A percentile compares a stretch with the other conserved stretches of the same genome.
These are phyloP conservation scores for Cladophialophora psammophila DNA, from an alignment of 2,329 filamentous ascomycete genomes.

Conservation along the genomic window DNA sequence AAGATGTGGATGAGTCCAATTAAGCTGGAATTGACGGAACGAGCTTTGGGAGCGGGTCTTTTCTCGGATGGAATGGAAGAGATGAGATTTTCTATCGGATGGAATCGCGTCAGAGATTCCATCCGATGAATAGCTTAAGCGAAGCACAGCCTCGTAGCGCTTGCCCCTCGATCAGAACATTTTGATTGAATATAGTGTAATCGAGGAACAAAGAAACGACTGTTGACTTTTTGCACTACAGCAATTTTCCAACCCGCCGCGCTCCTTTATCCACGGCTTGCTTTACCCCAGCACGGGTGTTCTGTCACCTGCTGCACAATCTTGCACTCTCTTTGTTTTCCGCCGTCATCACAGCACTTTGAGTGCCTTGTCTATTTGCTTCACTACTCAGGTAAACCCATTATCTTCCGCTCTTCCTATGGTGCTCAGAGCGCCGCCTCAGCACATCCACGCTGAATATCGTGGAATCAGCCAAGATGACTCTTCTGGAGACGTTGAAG, in stretches of 20 bases:
- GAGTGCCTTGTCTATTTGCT: too few relatives aligned
- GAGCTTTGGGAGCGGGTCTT: conserved; percentile 9
- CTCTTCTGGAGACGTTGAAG: too few relatives aligned
- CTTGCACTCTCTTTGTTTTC: too few relatives aligned
- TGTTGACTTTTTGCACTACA: background rate
- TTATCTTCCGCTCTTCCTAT: too few relatives aligned
- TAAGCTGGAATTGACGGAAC: conserved; percentile 16
- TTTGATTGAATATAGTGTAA: conserved; percentile 11
- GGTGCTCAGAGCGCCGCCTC: too few relatives aligned
- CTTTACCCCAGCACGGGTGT: too few relatives aligned
- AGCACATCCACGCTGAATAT: too few relatives aligned
- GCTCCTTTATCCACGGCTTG: background rate
- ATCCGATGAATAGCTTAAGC: background rate
- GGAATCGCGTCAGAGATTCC: background rate
- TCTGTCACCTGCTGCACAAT: too few relatives aligned
- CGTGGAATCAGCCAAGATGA: too few relatives aligned
- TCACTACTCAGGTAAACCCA: too few relatives aligned
- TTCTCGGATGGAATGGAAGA: conserved; percentile 7
- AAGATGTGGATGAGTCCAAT: conserved; percentile 15
- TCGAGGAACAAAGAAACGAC: conserved; percentile 1
- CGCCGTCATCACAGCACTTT: too few relatives aligned
- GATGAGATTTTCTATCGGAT: background rate
- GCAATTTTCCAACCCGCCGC: background rate
- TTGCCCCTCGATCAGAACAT: conserved; percentile 2
- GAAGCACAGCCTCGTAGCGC: background rate